phyloP scores from a whole-genome alignment of 2,329 filamentous ascomycete genomes.

The Ophiosphaerella narmari region DNA sequence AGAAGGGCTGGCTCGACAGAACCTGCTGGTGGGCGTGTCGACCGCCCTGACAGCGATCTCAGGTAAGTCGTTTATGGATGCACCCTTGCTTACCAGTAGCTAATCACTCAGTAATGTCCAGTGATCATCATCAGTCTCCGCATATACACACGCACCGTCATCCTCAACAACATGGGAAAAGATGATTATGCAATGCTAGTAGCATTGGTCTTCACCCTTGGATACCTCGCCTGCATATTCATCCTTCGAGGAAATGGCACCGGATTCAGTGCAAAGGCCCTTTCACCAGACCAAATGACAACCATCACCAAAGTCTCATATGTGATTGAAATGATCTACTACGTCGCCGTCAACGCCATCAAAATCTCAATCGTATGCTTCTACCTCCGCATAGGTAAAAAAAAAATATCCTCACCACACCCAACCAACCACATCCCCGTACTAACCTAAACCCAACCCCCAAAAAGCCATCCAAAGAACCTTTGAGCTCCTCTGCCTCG shows the following conservation, averaged over 20 bases:
- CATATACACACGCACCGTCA: conserved; percentile 16
- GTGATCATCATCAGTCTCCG: conserved; percentile 30
- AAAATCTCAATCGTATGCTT: conserved; percentile 40
- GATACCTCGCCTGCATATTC: conserved; percentile 24
- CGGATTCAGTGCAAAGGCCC: conserved; percentile 21
- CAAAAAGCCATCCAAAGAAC: conserved; percentile 19
- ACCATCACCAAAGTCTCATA: conserved; percentile 15
- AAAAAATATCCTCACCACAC: not conserved
- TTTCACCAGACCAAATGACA: conserved; percentile 22
- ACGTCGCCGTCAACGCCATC: conserved; percentile 26
- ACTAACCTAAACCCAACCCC: not conserved
- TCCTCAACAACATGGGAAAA: conserved; percentile 28
- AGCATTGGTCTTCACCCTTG: conserved; percentile 28
- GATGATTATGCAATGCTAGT: conserved; percentile 33
- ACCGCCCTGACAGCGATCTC: conserved; percentile 26
- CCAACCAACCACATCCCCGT: too few relatives aligned
- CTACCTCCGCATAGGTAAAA: conserved; percentile 38
- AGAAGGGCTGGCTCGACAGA: conserved; percentile 2
- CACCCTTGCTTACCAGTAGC: not conserved
- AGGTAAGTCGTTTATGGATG: conserved; percentile 8
- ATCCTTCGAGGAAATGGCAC: conserved; percentile 22
- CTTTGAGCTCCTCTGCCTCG: conserved; percentile 22
- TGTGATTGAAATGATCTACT: conserved; percentile 37
- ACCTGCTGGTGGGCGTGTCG: conserved; percentile 17
- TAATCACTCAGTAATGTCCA: conserved; percentile 6